A percentile compares a stretch with the other conserved stretches of the same genome.
phyloP scores from a whole-genome alignment of 2,329 filamentous ascomycete species.

The Monosporascus sp. region DNA sequence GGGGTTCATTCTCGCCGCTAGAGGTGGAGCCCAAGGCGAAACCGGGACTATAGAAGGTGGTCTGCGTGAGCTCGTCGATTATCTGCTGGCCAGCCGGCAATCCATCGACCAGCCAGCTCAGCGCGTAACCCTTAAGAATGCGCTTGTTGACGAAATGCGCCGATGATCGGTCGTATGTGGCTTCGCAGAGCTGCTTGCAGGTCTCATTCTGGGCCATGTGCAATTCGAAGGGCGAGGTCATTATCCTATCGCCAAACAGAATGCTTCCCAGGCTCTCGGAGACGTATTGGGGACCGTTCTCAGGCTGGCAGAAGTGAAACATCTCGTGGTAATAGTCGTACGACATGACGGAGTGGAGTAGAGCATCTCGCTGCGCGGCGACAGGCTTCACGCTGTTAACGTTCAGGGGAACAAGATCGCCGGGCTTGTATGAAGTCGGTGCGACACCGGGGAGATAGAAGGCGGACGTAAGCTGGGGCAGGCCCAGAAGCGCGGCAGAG shows the following conservation, averaged over 20 bases:
- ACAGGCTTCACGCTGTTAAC: conserved; percentile 92
- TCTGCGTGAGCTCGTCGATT: conserved; percentile 67
- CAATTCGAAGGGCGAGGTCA: conserved; percentile 90
- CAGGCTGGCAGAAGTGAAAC: conserved; percentile 83
- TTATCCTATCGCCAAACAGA: conserved; percentile 93
- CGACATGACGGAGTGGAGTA: conserved; percentile 85
- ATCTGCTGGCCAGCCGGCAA: conserved; percentile 84
- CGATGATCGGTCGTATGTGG: conserved; percentile 57
- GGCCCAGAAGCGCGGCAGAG: conserved; percentile 43
- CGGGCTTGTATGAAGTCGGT: conserved; percentile 81
- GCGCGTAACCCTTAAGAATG: conserved; percentile 80
- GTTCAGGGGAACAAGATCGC: conserved; percentile 76
- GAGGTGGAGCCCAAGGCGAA: conserved; percentile 67
- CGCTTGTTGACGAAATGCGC: conserved; percentile 76
- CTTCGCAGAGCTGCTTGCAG: conserved; percentile 74
- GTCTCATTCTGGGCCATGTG: conserved; percentile 82
- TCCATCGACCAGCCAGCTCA: conserved; percentile 95
- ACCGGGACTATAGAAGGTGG: conserved; percentile 84
- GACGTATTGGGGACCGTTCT: conserved; percentile 70
- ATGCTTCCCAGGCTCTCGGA: conserved; percentile 93
- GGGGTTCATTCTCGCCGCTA: conserved; percentile 42
- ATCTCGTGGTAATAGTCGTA: conserved; percentile 92
- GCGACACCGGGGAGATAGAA: conserved; percentile 97
- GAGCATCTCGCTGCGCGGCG: conserved; percentile 68
- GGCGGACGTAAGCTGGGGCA: conserved; percentile 56